Evolutionary conservation across 2,329 filamentous ascomycete genomes (phyloP).

Genomic region (Amauroascus verrucosus): DNA sequence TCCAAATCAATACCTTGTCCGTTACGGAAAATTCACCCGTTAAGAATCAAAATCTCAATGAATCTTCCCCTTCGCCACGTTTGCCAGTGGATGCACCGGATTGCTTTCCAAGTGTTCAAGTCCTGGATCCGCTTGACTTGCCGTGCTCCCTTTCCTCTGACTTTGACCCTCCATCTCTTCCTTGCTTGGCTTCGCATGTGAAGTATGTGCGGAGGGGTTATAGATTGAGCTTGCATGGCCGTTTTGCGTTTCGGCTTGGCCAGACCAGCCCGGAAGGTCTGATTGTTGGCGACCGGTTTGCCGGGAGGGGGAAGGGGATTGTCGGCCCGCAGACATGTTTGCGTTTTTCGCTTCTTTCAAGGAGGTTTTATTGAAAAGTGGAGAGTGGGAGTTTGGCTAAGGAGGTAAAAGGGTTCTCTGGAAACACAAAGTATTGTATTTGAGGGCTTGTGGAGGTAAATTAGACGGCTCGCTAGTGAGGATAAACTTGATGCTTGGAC

Average conservation of each 20-base stretch:
- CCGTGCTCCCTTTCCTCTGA: constrained; percentile 8
- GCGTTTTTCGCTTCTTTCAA: constrained; percentile 13
- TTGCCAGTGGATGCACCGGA: constrained; percentile 32
- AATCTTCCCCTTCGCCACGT: constrained; percentile 24
- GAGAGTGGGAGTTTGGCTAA: too few species aligned
- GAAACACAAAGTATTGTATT: too few species aligned
- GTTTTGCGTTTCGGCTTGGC: constrained; percentile 35
- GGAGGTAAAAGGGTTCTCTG: too few species aligned
- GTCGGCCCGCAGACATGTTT: constrained; percentile 60
- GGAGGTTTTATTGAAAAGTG: not conserved
- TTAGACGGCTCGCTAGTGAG: too few species aligned
- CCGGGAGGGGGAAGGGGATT: constrained; percentile 65
- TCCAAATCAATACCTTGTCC: too few species aligned
- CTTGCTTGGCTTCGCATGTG: not conserved
- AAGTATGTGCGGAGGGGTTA: constrained; percentile 40
- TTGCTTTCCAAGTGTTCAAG: constrained; percentile 30
- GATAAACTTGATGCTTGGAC: too few species aligned
- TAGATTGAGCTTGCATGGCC: constrained; percentile 22
- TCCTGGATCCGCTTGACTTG: constrained; percentile 16
- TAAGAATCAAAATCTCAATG: constrained; percentile 3
- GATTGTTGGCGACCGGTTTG: constrained; percentile 57
- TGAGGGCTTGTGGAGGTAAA: too few species aligned
- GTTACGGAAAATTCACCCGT: not conserved
- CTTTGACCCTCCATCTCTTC: not conserved
- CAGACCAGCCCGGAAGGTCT: constrained; percentile 37